These are phyloP conservation scores for Arabidopsis hybrid DNA, from an alignment of 441 rosid genomes.

Conservation along the genomic window DNA sequence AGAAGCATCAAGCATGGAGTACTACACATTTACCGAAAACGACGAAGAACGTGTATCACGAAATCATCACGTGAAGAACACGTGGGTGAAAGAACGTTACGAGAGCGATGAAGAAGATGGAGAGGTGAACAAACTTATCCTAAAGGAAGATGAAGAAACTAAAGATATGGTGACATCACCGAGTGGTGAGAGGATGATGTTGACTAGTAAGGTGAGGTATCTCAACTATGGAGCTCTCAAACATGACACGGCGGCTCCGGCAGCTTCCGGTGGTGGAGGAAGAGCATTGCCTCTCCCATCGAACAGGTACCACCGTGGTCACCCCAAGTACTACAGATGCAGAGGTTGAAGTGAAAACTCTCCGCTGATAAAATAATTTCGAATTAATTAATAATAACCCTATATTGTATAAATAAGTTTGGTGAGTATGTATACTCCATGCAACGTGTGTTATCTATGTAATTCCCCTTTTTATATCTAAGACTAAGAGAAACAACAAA, in stretches of 20 bases:
- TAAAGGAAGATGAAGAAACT: slow-evolving; percentile 28
- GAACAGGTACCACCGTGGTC: slow-evolving; percentile 37
- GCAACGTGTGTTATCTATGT: not conserved
- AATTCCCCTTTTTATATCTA: not conserved
- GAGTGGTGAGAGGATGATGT: slow-evolving; percentile 26
- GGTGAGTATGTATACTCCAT: slow-evolving; percentile 18
- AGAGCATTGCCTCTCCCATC: slow-evolving; percentile 42
- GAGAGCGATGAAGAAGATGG: slow-evolving; percentile 46
- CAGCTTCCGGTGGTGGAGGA: slow-evolving; percentile 35
- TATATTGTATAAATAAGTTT: slow-evolving; percentile 29
- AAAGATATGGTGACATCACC: slow-evolving; percentile 21
- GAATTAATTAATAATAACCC: not conserved
- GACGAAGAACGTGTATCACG: slow-evolving; percentile 31
- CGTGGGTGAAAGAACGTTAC: slow-evolving; percentile 43
- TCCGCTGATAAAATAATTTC: not conserved
- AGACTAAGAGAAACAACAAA: not conserved
- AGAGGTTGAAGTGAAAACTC: slow-evolving; percentile 37
- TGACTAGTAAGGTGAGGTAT: slow-evolving; percentile 37
- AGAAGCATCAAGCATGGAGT: slow-evolving; percentile 37
- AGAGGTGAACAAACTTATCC: slow-evolving; percentile 21
- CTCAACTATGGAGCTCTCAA: slow-evolving; percentile 40
- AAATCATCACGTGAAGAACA: slow-evolving; percentile 41
- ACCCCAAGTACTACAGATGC: slow-evolving; percentile 43
- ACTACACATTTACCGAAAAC: slow-evolving; percentile 36
- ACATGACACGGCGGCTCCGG: slow-evolving; percentile 34